These are phyloP conservation scores for Schrenkiella parvula DNA, from an alignment of 345 rosid genomes.

Conservation along the genomic window DNA sequence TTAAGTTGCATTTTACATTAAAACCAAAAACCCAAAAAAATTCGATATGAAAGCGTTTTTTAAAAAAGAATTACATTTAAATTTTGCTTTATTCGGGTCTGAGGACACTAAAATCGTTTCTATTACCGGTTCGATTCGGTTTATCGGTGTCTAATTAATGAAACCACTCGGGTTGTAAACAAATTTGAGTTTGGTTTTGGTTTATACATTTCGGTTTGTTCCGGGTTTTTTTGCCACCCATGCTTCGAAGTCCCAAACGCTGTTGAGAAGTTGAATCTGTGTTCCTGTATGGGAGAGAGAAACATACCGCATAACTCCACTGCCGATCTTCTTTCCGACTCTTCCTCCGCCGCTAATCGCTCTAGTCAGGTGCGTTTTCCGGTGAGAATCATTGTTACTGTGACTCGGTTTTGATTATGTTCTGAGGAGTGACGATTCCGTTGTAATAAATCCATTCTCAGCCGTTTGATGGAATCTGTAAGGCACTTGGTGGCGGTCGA, in stretches of 20 bases:
- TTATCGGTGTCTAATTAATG: neutral
- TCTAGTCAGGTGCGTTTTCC: slow-evolving; percentile 26
- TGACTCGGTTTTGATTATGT: neutral
- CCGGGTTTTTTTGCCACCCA: neutral
- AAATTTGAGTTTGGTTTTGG: neutral
- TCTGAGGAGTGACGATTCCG: neutral
- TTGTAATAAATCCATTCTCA: slow-evolving; percentile 17
- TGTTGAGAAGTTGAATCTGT: neutral
- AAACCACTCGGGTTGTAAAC: neutral
- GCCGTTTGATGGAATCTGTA: slow-evolving; percentile 56
- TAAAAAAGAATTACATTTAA: no score
- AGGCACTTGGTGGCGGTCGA: slow-evolving; percentile 55
- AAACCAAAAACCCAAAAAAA: no score
- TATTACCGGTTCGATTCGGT: neutral
- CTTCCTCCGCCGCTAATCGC: slow-evolving; percentile 38
- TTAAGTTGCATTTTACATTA: no score
- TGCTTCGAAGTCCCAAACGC: neutral
- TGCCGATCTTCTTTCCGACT: slow-evolving; percentile 40
- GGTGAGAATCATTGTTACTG: neutral
- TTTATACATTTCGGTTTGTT: neutral
- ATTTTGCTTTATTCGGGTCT: neutral
- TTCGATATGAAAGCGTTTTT: no score
- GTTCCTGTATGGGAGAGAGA: slow-evolving; percentile 39
- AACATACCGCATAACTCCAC: slow-evolving; percentile 48
- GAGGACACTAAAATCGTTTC: neutral